Percentiles rank a stretch among this genome's conserved stretches.
Conservation (phyloP, 257 asterid genomes). For the Solanum paucissectum region DNA sequence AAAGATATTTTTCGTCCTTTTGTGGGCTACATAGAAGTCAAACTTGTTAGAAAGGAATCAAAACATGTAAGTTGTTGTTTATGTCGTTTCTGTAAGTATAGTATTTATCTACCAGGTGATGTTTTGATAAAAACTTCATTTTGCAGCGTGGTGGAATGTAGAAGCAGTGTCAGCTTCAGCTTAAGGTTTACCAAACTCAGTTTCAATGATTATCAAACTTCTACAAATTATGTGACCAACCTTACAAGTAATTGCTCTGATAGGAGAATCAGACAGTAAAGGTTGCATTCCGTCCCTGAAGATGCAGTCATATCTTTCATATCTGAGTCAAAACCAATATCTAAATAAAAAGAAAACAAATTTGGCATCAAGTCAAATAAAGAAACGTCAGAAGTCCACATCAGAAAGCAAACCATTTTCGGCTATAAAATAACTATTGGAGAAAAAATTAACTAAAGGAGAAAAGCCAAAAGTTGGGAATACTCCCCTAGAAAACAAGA, state of each 20-base stretch:
- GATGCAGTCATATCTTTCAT: constrained; percentile 4
- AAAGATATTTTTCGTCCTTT: neutral
- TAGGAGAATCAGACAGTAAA: constrained; percentile 3
- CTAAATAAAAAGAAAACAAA: neutral
- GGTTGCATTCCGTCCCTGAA: neutral
- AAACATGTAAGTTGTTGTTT: too few species aligned
- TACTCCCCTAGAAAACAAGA: neutral
- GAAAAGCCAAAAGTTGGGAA: neutral
- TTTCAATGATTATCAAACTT: constrained; percentile 20
- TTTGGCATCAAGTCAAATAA: neutral
- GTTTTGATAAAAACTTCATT: too few species aligned
- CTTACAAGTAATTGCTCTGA: constrained; percentile 27
- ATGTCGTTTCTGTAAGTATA: too few species aligned
- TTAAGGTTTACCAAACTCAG: too few species aligned
- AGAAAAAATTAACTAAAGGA: neutral
- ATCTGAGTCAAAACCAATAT: neutral
- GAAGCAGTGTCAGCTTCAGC: too few species aligned
- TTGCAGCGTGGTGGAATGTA: too few species aligned
- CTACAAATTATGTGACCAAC: constrained; percentile 51
- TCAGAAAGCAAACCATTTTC: neutral
- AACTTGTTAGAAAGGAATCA: too few species aligned
- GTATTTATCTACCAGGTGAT: too few species aligned
- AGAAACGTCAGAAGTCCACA: neutral
- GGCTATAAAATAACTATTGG: neutral
- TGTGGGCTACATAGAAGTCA: too few species aligned